Percentiles rank a stretch among this genome's conserved stretches.
Conservation (phyloP, 192 early-diverging fungal genomes). For the Coemansia asiatica region DNA sequence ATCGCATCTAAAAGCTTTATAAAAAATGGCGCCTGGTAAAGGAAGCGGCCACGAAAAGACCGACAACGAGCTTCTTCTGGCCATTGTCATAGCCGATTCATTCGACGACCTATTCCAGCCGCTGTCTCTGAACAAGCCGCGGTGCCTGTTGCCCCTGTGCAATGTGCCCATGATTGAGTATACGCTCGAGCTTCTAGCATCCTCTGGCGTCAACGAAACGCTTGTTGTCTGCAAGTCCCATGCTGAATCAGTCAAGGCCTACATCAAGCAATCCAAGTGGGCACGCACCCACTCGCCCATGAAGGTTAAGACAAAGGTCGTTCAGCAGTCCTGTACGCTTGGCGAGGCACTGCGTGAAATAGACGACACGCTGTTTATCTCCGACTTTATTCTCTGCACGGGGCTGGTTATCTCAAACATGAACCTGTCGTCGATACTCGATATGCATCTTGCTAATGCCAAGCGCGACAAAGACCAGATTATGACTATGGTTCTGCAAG, state of each 20-base stretch:
- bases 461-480: constrained; percentile 77
- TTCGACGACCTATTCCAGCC: constrained; percentile 88
- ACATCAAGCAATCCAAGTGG: constrained; percentile 88
- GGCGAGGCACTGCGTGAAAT: constrained; percentile 93
- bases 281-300: constrained; percentile 63
- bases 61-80: constrained; percentile 58
- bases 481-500: constrained; percentile 91
- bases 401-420: constrained; percentile 93
- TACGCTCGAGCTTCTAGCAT: constrained; percentile 88
- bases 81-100: constrained; percentile 90
- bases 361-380: constrained; percentile 75
- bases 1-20: not conserved
- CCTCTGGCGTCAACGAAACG: constrained; percentile 82
- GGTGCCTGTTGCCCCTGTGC: constrained; percentile 90
- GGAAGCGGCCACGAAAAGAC: constrained; percentile 6
- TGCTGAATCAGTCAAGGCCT: constrained; percentile 76
- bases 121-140: constrained; percentile 76
- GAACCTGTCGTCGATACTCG: constrained; percentile 70
- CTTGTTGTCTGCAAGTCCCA: constrained; percentile 85
- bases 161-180: constrained; percentile 98
- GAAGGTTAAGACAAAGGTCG: constrained; percentile 70
- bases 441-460: constrained; percentile 76
- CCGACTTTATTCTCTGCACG: constrained; percentile 90
- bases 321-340: constrained; percentile 71
- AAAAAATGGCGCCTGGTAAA: constrained; percentile 10